Percentiles rank a stretch among this genome's conserved stretches.
phyloP scores from a whole-genome alignment of 768 basidiomycete genomes.

The Hericium coralloides region DNA sequence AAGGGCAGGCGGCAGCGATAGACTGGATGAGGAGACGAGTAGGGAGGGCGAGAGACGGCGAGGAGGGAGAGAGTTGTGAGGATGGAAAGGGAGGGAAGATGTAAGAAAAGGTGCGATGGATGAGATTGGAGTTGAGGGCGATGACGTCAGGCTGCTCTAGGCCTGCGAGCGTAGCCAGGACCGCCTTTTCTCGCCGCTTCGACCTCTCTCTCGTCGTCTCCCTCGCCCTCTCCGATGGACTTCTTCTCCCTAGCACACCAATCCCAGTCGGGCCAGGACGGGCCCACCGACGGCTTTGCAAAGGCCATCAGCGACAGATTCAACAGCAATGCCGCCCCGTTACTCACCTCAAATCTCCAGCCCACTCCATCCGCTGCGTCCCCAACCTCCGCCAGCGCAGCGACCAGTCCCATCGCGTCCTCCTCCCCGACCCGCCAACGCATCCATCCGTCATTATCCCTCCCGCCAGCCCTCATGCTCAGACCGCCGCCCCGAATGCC shows the following conservation, averaged over 20 bases:
- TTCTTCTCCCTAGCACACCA: slow-evolving; percentile 14
- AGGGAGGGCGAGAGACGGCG: not conserved
- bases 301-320: slow-evolving; percentile 44
- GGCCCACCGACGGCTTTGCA: slow-evolving; percentile 38
- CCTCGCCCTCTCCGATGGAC: slow-evolving; percentile 7
- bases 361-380: slow-evolving; percentile 18
- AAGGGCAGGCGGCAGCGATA: not conserved
- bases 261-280: slow-evolving; percentile 12
- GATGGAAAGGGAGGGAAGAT: slow-evolving; percentile 2
- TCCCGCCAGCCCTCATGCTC: slow-evolving; percentile 8
- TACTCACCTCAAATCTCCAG: not conserved
- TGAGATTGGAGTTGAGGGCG: not conserved
- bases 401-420: slow-evolving; percentile 20
- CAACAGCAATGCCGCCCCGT: slow-evolving; percentile 14
- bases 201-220: not conserved
- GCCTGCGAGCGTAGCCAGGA: not conserved
- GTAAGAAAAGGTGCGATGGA: not conserved
- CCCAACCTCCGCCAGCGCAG: slow-evolving; percentile 19
- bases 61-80: not conserved
- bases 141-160: not conserved
- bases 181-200: not conserved
- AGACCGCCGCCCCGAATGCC: not conserved
- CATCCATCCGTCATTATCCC: slow-evolving; percentile 2
- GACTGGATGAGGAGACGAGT: not conserved
- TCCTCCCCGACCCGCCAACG: slow-evolving; percentile 14